Base-by-base conservation (phyloP, 2,329 filamentous ascomycete species). In the Phyllosticta citrichinensis region DNA sequence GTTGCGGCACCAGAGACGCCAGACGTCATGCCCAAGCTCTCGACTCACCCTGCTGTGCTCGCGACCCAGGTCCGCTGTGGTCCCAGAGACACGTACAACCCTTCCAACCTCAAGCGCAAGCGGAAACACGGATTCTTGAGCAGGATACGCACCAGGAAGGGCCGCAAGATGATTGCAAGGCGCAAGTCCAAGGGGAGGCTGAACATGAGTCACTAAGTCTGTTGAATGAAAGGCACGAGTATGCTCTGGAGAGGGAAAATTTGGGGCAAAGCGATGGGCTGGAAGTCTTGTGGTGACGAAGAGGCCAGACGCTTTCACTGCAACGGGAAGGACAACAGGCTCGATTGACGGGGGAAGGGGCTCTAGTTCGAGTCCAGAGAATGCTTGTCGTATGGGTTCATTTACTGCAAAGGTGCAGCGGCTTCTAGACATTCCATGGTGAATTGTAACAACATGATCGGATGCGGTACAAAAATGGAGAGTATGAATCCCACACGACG, bases 41-140 rank as follows among this genome's bases (percentile, higher is more conserved):
- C 73, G 0, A 62, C 68, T 14, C 72, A 74, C 56, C 73, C 75
- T 0, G 69, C 68, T 2, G 64, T 77, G 9, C 68, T 69, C 10
- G 64, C 70, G 40, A 68, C 72, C 24, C 77, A 79, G 65, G 73
- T 78, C 22, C 73, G 77, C 51, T 76, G 74, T 65, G 76, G 75
- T 2, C 79, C 78, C 27, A 77, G 83, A 64, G 73, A 80, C 62
- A 86, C 84, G 52, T 86, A 78, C 67, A 81, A 82, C 60, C 83
- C 83, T 10, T 83, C 80, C 57, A 81, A 85, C 64, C 68, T 79
- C 53, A 81, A 85, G 52, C 77, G 84, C 69, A 87, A 86, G 74
- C 76, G 84, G 64, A 77, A 83, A 66, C 81, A 84, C 72, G 83
- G 83, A 2, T 86, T 84, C 67, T 68, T 86, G 63, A 74, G 79